Conservation (phyloP, 2,329 filamentous ascomycete genomes). For the Nothopassalora personata region DNA sequence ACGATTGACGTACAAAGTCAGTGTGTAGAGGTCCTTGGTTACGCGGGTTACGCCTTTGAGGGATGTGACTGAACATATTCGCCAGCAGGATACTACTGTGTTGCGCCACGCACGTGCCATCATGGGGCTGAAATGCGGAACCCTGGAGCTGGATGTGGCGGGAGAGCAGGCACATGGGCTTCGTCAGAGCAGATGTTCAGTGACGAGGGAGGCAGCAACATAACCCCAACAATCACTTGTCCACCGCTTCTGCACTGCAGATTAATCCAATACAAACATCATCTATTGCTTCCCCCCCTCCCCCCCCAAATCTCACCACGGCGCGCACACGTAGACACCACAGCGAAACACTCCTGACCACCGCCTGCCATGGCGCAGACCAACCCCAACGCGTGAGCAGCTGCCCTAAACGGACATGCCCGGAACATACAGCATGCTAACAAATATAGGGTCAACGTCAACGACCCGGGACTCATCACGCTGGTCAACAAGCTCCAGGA, state of each 20-base stretch:
- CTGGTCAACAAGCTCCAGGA: slow-evolving; percentile 99
- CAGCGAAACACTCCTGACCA: slow-evolving; percentile 9
- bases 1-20: no score
- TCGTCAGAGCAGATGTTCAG: neutral
- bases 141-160: neutral
- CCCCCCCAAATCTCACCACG: neutral
- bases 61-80: no score
- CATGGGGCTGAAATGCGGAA: neutral
- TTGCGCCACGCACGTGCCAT: no score
- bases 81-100: no score
- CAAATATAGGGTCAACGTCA: slow-evolving; percentile 59
- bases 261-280: neutral
- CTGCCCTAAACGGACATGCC: neutral
- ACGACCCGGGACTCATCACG: slow-evolving; percentile 64
- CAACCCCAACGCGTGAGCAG: slow-evolving; percentile 29
- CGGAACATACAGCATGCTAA: slow-evolving; percentile 5
- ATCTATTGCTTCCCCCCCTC: neutral
- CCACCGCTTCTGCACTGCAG: neutral
- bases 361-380: slow-evolving; percentile 29
- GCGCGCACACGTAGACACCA: neutral
- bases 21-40: no score
- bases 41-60: no score
- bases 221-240: neutral
- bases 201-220: neutral
- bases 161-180: neutral